Percentiles rank a stretch among this genome's conserved stretches.
Conservation (phyloP, 805 yeast genomes). For the Wickerhamiella azyma region DNA sequence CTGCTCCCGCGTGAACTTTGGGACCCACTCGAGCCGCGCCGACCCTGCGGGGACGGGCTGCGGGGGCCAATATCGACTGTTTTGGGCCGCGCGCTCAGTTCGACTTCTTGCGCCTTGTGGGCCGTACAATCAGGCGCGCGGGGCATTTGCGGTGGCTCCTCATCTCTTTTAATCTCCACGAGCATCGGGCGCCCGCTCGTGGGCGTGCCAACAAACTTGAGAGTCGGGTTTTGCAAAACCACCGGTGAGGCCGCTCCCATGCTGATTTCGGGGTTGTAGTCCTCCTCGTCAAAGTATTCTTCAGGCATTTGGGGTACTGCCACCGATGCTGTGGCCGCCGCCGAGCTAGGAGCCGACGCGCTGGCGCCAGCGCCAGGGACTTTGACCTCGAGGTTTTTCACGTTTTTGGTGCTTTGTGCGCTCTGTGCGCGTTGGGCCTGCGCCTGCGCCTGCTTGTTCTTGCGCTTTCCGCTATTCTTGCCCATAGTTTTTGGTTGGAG, state of each 20-base stretch:
- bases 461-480: background rate
- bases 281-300: constrained; percentile 2
- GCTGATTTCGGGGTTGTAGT: constrained; percentile 2
- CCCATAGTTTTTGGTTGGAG: background rate
- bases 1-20: too few relatives aligned
- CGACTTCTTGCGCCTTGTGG: background rate
- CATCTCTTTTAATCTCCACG: constrained; percentile 1
- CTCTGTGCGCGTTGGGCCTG: background rate
- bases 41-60: too few relatives aligned
- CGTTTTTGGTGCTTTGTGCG: background rate
- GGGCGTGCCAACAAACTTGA: background rate
- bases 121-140: background rate
- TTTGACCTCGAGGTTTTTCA: background rate
- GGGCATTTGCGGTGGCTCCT: background rate
- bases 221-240: constrained; percentile 1
- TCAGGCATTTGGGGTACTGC: constrained; percentile 2
- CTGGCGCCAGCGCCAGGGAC: too few relatives aligned
- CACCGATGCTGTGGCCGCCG: background rate
- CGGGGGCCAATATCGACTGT: too few relatives aligned
- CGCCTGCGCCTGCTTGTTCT: background rate
- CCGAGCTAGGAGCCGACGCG: background rate
- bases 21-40: too few relatives aligned
- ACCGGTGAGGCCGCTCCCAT: constrained; percentile 7
- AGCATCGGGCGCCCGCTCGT: constrained; percentile 4
- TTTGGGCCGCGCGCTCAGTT: too few relatives aligned